Percentiles rank a stretch among this genome's conserved stretches.
Conservation (phyloP, 1,284 basidiomycete species). For the Microbotryum intermedium region DNA sequence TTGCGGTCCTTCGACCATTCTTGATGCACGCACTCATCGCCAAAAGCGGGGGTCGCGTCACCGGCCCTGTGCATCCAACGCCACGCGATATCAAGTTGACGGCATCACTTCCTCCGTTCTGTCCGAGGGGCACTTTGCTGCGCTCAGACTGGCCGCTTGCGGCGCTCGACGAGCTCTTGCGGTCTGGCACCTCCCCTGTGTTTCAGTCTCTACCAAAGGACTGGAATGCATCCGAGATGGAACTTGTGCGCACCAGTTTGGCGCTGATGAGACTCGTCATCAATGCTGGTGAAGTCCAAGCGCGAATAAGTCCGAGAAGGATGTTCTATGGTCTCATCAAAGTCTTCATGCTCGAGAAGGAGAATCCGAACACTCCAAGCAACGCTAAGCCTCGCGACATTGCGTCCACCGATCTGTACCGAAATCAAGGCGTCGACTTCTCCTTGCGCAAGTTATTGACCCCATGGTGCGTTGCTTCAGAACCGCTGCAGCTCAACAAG, state of each 20-base stretch:
- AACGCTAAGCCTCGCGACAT: no score
- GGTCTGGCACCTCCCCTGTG: constrained; percentile 63
- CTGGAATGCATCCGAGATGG: constrained; percentile 74
- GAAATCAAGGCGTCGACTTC: no score
- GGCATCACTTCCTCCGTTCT: constrained; percentile 32
- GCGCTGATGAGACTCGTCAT: constrained; percentile 46
- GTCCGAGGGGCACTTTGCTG: constrained; percentile 54
- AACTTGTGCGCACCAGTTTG: constrained; percentile 62
- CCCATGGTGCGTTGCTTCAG: no score
- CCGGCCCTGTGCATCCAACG: constrained; percentile 37
- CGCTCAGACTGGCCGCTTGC: constrained; percentile 61
- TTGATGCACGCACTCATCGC: constrained; percentile 40
- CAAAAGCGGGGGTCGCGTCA: constrained; percentile 34
- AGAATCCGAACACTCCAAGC: constrained; percentile 24
- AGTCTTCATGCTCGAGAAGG: constrained; percentile 85
- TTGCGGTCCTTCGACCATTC: constrained; percentile 42
- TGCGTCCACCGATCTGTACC: no score
- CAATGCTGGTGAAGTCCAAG: constrained; percentile 42
- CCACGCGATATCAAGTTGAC: constrained; percentile 41
- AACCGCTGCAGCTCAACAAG: no score
- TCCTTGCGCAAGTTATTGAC: no score
- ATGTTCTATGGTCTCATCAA: constrained; percentile 74
- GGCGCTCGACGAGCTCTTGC: constrained; percentile 71
- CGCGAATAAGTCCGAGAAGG: no score
- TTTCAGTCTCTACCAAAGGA: constrained; percentile 57